phyloP scores from a whole-genome alignment of 805 yeast genomes.

The Wickerhamomyces hampshirensis region DNA sequence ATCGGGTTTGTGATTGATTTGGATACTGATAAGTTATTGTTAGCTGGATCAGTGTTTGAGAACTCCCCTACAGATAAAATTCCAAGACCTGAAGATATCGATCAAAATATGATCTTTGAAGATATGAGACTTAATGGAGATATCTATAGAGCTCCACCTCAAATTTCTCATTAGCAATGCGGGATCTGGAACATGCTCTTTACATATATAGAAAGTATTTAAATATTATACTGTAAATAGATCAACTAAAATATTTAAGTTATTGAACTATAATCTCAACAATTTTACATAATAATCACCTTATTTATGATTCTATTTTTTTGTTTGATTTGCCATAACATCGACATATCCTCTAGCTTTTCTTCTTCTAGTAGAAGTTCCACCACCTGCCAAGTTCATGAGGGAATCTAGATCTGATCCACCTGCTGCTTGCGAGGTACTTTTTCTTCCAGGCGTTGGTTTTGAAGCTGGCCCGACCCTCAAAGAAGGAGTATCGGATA shows the following conservation, averaged over 20 bases:
- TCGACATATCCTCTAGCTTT: slow-evolving; percentile 62
- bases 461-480: slow-evolving; percentile 2
- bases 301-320: background rate
- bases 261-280: too few relatives aligned
- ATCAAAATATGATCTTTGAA: slow-evolving; percentile 22
- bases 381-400: slow-evolving; percentile 30
- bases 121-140: slow-evolving; percentile 31
- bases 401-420: slow-evolving; percentile 41
- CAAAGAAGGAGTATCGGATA: background rate
- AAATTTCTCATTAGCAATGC: slow-evolving; percentile 1
- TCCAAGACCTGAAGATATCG: slow-evolving; percentile 27
- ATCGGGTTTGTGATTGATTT: slow-evolving; percentile 60
- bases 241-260: too few relatives aligned
- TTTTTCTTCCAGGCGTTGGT: slow-evolving; percentile 4
- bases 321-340: slow-evolving; percentile 38
- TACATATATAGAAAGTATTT: too few relatives aligned
- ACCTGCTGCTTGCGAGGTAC: background rate
- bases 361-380: slow-evolving; percentile 28
- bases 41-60: slow-evolving; percentile 70
- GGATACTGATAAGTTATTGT: slow-evolving; percentile 46
- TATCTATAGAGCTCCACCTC: slow-evolving; percentile 28
- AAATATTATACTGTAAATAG: too few relatives aligned
- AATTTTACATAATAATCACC: background rate
- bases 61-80: slow-evolving; percentile 38
- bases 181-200: background rate